Evolutionary conservation across 108 stramenopile species (phyloP), one percentile per base, ranked within the genome.

Genomic region (Conticribra weissflogii): DNA sequence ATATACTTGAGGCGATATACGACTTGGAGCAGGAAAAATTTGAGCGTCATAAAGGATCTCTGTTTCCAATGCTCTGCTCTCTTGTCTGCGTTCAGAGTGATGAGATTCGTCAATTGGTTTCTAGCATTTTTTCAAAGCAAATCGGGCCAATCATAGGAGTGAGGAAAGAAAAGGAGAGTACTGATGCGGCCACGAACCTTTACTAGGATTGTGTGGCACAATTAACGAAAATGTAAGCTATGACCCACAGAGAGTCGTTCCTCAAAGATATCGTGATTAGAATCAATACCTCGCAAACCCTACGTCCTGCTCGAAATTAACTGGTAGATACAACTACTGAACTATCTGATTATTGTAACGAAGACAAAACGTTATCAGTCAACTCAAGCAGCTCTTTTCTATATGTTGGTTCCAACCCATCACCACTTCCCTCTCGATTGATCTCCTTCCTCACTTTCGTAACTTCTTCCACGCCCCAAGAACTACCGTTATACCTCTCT

Each of bases 91-190:
- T 87, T 15, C 88, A 89, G 53, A 91, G 89, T 55, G 88, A 85
- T 17, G 93, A 94, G 53, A 91, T 94, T 58, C 83, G 93, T 15
- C 61, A 72, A 31, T 56, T 91, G 54, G 93, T 94, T 9, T 66
- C 81, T 46, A 57, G 72, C 30, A 81, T 90, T 56, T 75, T 94
- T 9, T 22, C 68, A 27, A 73, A 80, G 19, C 83, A 94, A 59
- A 78, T 91, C 59, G 83, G 74, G 12, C 77, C 86, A 4, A 59
- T 88, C 63, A 77, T 91, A 41, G 36, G 36, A 41, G 12, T 41
- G 12, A 5, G 8, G 12, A 41, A 41, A 9, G 36, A 9, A 41
- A 41, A 41, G n/a, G n/a, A n/a, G n/a, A n/a, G n/a, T n/a, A n/a
- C n/a, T n/a, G n/a, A n/a, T n/a, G n/a, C n/a, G n/a, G n/a, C n/a